Base-by-base conservation (phyloP, 768 basidiomycete genomes). In the Trametopsis cervina region DNA sequence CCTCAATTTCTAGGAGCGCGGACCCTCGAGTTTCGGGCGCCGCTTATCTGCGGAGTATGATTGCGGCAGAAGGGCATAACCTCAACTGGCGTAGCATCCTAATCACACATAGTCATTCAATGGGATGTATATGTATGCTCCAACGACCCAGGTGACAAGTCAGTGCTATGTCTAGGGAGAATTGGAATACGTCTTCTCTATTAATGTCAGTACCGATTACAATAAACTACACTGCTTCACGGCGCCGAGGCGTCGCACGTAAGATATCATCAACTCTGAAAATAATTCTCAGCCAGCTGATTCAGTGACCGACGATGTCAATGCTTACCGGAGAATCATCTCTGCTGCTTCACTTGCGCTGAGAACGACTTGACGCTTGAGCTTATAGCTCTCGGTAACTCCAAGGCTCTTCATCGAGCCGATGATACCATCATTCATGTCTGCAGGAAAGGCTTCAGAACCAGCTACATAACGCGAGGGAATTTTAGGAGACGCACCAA, bases 271-370 rank as follows among this genome's bases (percentile, higher is more conserved):
- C 53, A 26, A 54, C 53, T 26, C 53, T 54, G 40, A 15, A 25
- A 4, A 2, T 5, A 9, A 4, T 4, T 26, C 43, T 54, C 33
- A 46, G 40, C 22, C 44, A 42, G 36, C 4, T 33, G 9, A 45
- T 42, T 9, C 41, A 44, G 33, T 7, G 38, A 12, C 9, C 33
- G 21, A 37, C 12, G 15, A 65, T 80, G 22, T n/a, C n/a, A n/a
- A n/a, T n/a, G n/a, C n/a, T n/a, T 68, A 88, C 86, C 95, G 79
- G 54, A 99, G 78, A 57, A 99, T 97, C 95, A 98, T 98, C 73
- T 98, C 96, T 1, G 91, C 87, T 15, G 94, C 96, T 63, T 99
- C 96, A 49, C 83, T 90, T 1, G 96, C 94, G 60, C 91, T 95
- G 40, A 89, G 68, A 3, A 99, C 85, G 1, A 98, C 94, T 66